These are phyloP conservation scores for Dactylellina leptospora DNA, from an alignment of 2,329 filamentous ascomycete genomes.

Conservation along the genomic window DNA sequence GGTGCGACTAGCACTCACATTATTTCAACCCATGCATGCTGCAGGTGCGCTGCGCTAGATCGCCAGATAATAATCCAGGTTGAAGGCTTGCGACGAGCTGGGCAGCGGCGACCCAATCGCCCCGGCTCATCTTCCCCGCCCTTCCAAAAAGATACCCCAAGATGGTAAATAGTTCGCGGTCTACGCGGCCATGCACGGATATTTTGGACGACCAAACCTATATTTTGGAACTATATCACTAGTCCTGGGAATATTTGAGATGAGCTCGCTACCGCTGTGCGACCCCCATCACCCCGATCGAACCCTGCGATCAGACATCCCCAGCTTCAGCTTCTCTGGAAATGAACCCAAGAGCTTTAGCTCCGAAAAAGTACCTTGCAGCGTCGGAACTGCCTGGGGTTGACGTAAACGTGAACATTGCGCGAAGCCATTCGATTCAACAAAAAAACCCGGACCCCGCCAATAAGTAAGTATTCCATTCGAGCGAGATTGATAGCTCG, in stretches of 20 bases:
- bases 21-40: background rate
- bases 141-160: conserved; percentile 5
- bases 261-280: background rate
- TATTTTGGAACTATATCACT: too few relatives aligned
- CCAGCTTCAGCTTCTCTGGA: background rate
- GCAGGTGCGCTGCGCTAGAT: conserved; percentile 10
- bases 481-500: background rate
- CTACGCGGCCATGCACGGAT: conserved; percentile 13
- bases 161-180: conserved; percentile 13
- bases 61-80: background rate
- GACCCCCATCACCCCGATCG: background rate
- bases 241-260: too few relatives aligned
- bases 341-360: background rate
- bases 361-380: conserved; percentile 3
- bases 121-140: conserved; percentile 18
- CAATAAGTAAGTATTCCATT: background rate
- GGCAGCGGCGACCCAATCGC: background rate
- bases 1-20: background rate
- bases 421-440: conserved; percentile 34
- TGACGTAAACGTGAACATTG: background rate
- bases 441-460: conserved; percentile 14
- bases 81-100: background rate
- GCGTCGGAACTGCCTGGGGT: background rate
- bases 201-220: background rate
- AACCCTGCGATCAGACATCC: too few relatives aligned